Evolutionary conservation across 2,329 filamentous ascomycete species (phyloP).

Genomic region (Rutstroemia sp.): DNA sequence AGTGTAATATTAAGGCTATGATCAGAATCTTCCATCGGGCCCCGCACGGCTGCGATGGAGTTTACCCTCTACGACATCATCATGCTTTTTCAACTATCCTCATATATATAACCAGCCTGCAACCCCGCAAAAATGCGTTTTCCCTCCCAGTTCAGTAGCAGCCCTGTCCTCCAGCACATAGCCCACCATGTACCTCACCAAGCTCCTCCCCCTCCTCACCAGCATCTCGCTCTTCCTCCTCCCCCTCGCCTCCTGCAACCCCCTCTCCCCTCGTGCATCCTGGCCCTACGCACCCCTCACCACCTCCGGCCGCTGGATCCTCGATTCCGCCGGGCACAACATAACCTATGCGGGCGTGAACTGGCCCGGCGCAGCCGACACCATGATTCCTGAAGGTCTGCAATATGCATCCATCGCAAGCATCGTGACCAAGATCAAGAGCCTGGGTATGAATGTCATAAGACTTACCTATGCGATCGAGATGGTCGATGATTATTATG

Average conservation of each 20-base stretch:
- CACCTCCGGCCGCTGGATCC: constrained; percentile 14
- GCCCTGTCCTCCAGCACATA: not conserved
- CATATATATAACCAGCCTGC: not conserved
- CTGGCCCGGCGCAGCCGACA: constrained; percentile 53
- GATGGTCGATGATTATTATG: constrained; percentile 53
- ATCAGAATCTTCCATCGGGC: no score
- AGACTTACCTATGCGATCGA: constrained; percentile 57
- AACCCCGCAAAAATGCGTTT: no score
- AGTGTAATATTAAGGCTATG: no score
- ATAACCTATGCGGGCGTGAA: constrained; percentile 49
- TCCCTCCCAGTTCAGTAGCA: not conserved
- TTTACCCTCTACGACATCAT: no score
- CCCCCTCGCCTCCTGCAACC: not conserved
- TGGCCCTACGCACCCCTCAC: constrained; percentile 8
- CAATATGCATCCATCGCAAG: constrained; percentile 50
- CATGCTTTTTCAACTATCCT: not conserved
- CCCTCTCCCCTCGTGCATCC: not conserved
- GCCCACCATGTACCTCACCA: constrained; percentile 2
- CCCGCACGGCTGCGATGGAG: no score
- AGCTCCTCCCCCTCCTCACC: not conserved
- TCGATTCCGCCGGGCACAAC: constrained; percentile 29
- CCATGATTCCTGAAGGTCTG: constrained; percentile 59
- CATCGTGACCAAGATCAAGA: constrained; percentile 47
- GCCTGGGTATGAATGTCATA: constrained; percentile 54
- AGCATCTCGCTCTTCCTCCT: not conserved